Conservation (phyloP, 169 alveolate species). For the Pseudocohnilembus persalinus region DNA sequence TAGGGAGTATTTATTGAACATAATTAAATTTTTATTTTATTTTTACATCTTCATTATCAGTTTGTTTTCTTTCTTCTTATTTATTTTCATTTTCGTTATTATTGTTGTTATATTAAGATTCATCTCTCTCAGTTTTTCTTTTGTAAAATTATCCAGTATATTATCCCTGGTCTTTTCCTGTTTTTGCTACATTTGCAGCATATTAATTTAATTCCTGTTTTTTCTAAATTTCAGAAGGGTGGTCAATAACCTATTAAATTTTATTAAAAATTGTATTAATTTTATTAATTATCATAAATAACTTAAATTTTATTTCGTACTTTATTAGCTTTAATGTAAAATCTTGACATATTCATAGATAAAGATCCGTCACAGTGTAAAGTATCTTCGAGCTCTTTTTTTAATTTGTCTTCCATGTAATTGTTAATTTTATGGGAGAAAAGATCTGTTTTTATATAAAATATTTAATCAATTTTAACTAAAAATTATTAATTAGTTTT, state of each 20-base stretch:
- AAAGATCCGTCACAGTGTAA: conserved; percentile 33
- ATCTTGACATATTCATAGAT: conserved; percentile 45
- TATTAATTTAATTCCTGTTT: conserved; percentile 41
- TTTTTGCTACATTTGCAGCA: conserved; percentile 43
- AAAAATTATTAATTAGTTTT: not conserved
- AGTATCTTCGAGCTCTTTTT: conserved; percentile 46
- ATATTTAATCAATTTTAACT: too few species aligned
- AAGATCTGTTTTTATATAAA: conserved; percentile 15
- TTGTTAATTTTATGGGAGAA: conserved; percentile 37
- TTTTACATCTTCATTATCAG: conserved; percentile 28
- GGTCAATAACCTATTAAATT: conserved; percentile 20
- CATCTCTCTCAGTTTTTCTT: conserved; percentile 26
- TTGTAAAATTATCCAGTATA: conserved; percentile 10
- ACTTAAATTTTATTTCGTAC: not conserved
- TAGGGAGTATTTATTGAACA: too few species aligned
- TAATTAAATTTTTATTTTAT: too few species aligned
- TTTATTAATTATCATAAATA: too few species aligned
- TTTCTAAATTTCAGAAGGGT: conserved; percentile 48
- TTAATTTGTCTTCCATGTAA: conserved; percentile 43
- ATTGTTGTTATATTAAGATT: conserved; percentile 18
- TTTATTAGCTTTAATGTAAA: conserved; percentile 42
- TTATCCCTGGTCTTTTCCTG: conserved; percentile 14
- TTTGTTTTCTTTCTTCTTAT: conserved; percentile 32
- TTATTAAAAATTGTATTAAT: too few species aligned
- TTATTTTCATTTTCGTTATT: conserved; percentile 4